Evolutionary conservation across 257 asterid genomes (phyloP).

Genomic region (Dorcoceras hygrometricum): DNA sequence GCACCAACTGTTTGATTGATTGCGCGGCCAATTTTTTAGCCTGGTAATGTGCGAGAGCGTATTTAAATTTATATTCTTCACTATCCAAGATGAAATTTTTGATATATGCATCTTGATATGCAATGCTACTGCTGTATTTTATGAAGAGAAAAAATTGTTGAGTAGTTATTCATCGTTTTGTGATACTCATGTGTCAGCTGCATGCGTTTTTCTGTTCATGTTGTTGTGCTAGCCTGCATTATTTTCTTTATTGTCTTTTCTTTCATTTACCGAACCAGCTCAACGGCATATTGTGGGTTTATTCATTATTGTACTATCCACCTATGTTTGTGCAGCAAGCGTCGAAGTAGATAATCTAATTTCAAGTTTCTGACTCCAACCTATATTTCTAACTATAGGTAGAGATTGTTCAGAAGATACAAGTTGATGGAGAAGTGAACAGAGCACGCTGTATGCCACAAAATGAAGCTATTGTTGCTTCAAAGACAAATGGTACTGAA

Average conservation of each 20-base stretch:
- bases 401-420: constrained; percentile 71
- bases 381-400: constrained; percentile 43
- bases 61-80: background rate
- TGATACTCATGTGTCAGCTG: background rate
- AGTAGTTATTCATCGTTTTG: background rate
- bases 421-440: constrained; percentile 90
- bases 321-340: background rate
- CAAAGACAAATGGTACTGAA: constrained; percentile 72
- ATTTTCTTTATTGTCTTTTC: too few relatives aligned
- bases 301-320: background rate
- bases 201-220: background rate
- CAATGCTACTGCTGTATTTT: background rate
- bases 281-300: background rate
- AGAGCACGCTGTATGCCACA: constrained; percentile 85
- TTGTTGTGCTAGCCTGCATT: background rate
- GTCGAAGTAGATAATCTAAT: background rate
- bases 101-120: background rate
- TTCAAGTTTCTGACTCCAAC: constrained; percentile 15
- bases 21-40: background rate
- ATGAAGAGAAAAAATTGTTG: background rate
- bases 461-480: constrained; percentile 69
- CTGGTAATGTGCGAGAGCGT: background rate
- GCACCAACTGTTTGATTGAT: constrained; percentile 50
- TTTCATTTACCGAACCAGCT: background rate
- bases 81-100: background rate